phyloP scores from a whole-genome alignment of 352 stramenopile genomes.

The Plasmopara viticola region DNA sequence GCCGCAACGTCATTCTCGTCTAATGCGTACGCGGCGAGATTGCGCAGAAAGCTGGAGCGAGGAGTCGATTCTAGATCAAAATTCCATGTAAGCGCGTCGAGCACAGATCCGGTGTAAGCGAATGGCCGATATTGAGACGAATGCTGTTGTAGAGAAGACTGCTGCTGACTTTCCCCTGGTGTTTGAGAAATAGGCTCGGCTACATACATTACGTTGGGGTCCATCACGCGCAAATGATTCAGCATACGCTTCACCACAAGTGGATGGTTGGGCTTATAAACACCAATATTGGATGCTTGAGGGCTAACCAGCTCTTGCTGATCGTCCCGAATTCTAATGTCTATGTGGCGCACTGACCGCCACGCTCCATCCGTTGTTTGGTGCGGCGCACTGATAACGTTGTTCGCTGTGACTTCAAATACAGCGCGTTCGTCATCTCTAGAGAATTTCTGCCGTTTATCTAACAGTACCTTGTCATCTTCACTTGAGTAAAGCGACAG shows the following conservation, averaged over 20 bases:
- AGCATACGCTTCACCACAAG: slow-evolving; percentile 47
- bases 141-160: slow-evolving; percentile 14
- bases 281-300: slow-evolving; percentile 69
- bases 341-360: slow-evolving; percentile 68
- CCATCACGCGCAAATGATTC: slow-evolving; percentile 36
- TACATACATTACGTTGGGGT: slow-evolving; percentile 43
- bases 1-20: slow-evolving; percentile 43
- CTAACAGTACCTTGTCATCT: slow-evolving; percentile 23
- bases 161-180: slow-evolving; percentile 1
- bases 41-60: slow-evolving; percentile 49
- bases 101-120: slow-evolving; percentile 43
- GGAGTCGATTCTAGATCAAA: slow-evolving; percentile 67
- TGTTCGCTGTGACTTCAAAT: slow-evolving; percentile 48
- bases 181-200: slow-evolving; percentile 18
- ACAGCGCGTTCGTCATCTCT: slow-evolving; percentile 30
- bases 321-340: slow-evolving; percentile 38
- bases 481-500: slow-evolving; percentile 42
- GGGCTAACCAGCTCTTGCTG: slow-evolving; percentile 46
- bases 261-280: slow-evolving; percentile 65
- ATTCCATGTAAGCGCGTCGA: slow-evolving; percentile 70
- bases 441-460: slow-evolving; percentile 28
- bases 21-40: slow-evolving; percentile 51
- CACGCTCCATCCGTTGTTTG: slow-evolving; percentile 45
- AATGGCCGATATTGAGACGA: slow-evolving; percentile 37
- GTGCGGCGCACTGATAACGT: slow-evolving; percentile 53